Percentiles rank a stretch among this genome's conserved stretches.
phyloP scores from a whole-genome alignment of 805 yeast genomes.

The Pichia heedii region DNA sequence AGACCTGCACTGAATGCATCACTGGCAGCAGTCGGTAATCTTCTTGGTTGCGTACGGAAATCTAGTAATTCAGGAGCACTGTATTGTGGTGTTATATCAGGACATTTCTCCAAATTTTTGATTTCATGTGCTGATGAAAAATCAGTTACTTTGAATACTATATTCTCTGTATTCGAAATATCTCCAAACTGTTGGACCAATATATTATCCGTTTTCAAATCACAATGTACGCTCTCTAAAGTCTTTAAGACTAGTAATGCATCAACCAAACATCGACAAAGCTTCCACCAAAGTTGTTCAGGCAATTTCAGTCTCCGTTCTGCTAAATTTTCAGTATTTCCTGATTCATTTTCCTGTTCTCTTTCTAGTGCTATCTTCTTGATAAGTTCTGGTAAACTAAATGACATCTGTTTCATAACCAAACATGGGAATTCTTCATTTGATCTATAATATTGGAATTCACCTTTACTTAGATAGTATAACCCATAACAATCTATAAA shows the following conservation, averaged over 20 bases:
- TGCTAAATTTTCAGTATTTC: slow-evolving; percentile 5
- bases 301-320: slow-evolving; percentile 22
- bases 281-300: slow-evolving; percentile 24
- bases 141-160: slow-evolving; percentile 36
- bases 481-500: slow-evolving; percentile 24
- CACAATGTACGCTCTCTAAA: slow-evolving; percentile 35
- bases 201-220: slow-evolving; percentile 39
- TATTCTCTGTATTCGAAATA: slow-evolving; percentile 15
- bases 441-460: slow-evolving; percentile 19
- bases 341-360: background rate
- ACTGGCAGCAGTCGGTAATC: slow-evolving; percentile 21
- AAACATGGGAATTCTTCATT: slow-evolving; percentile 23
- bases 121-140: slow-evolving; percentile 32
- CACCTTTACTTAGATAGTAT: slow-evolving; percentile 17
- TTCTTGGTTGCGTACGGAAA: slow-evolving; percentile 18
- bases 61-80: slow-evolving; percentile 39
- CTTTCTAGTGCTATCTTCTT: background rate
- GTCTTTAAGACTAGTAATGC: slow-evolving; percentile 21
- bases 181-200: slow-evolving; percentile 24
- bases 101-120: slow-evolving; percentile 18
- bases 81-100: slow-evolving; percentile 32
- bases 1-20: slow-evolving; percentile 41
- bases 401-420: slow-evolving; percentile 21
- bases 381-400: slow-evolving; percentile 21
- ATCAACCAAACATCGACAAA: slow-evolving; percentile 22